Base-by-base conservation (phyloP, 106 monocot species). In the Amphibolis antarctica region DNA sequence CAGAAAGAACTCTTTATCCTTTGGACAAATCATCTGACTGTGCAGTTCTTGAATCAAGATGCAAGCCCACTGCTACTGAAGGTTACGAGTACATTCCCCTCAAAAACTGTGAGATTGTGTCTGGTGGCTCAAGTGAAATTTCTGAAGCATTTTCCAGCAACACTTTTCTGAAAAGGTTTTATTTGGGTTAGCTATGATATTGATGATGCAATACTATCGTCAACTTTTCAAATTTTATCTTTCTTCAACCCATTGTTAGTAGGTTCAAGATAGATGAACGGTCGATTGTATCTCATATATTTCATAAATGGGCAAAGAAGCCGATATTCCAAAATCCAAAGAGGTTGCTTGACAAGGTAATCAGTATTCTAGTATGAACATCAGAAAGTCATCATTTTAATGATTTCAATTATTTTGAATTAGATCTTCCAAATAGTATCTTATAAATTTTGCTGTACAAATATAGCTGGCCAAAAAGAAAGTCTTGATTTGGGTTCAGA, bases 251-350 rank as follows among this genome's bases (percentile, higher is more conserved):
- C 24, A 23, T 42, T 53, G 12, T 49, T 20, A 44, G 10, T 62
- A 93, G 88, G 44, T 93, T 88, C 48, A 77, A 69, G 26, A 46
- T 83, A 19, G 93, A 94, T 44, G 83, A 94, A 17, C 64, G 93
- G 63, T 71, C 83, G 22, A 63, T 66, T 70, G 66, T 94, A 30
- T 94, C 93, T 51, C 79, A 81, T 59, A 60, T 94, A 64, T 94
- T 94, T 62, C 93, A 94, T 81, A 83, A 79, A 54, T 94, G 93
- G 93, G 93, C 89, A 12, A 89, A 73, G 69, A 94, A 89, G 42
- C 60, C 70, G 63, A 83, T 83, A 60, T 94, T 94, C 77, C 86
- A 94, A 53, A 66, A 75, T 62, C 85, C 89, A 59, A 94, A 83
- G 52, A 69, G 89, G 19, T 71, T 94, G 55, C 76, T 89, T 74